A percentile compares a stretch with the other conserved stretches of the same genome.
phyloP scores from a whole-genome alignment of 306 rosid species.

The Citrullus amarus region DNA sequence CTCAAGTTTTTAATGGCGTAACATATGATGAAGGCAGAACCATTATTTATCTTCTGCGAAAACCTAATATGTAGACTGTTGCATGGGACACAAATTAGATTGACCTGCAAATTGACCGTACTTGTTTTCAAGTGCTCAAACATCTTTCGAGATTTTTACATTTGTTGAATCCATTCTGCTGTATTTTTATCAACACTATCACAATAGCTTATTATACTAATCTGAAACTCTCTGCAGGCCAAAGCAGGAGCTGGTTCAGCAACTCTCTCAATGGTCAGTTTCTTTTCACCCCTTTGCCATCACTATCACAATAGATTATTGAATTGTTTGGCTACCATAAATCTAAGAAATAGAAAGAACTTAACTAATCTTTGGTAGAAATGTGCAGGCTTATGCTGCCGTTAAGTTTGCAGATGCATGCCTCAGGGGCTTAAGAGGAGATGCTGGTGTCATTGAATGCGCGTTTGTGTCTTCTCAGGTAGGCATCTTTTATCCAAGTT shows the following conservation, averaged over 20 bases:
- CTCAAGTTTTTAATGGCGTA: background rate
- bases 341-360: background rate
- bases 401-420: slow-evolving; percentile 77
- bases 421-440: slow-evolving; percentile 88
- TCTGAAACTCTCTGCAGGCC: slow-evolving; percentile 42
- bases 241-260: slow-evolving; percentile 97
- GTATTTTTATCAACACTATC: background rate
- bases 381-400: slow-evolving; percentile 74
- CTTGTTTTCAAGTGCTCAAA: background rate
- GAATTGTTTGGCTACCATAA: background rate
- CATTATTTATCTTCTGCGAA: background rate
- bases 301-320: no score
- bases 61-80: background rate
- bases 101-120: background rate
- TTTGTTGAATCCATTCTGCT: background rate
- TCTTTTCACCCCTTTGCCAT: background rate
- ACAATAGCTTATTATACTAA: background rate
- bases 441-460: slow-evolving; percentile 77
- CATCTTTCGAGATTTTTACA: background rate
- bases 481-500: background rate
- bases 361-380: background rate
- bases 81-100: background rate
- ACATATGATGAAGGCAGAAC: background rate
- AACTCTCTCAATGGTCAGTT: slow-evolving; percentile 75
- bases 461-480: slow-evolving; percentile 77